phyloP scores from a whole-genome alignment of 129 eudicot species.

The Escallonia rubra region DNA sequence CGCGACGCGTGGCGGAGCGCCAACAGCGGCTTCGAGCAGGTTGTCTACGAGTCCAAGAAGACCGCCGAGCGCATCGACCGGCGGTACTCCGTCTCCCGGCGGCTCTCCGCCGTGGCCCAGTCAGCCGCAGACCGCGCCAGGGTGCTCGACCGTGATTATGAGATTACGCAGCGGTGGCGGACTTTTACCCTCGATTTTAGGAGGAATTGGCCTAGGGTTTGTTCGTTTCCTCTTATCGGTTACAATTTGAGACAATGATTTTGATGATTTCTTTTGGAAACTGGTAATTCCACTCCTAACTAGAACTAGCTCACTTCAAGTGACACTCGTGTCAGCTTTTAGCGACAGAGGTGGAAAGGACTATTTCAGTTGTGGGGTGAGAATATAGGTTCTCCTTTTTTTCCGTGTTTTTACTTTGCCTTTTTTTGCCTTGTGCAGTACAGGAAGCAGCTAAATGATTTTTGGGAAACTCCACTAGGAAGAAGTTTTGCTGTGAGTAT shows the following conservation, averaged over 20 bases:
- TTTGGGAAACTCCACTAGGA: conserved; percentile 68
- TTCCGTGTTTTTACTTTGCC: background rate
- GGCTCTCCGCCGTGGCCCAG: conserved; percentile 40
- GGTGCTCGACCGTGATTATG: conserved; percentile 70
- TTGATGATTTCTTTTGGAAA: too few species aligned
- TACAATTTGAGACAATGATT: too few species aligned
- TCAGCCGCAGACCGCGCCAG: conserved; percentile 70
- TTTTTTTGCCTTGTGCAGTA: conserved; percentile 47
- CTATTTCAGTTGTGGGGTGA: too few species aligned
- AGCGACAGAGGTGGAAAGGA: too few species aligned
- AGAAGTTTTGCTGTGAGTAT: conserved; percentile 66
- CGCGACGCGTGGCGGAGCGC: conserved; percentile 72
- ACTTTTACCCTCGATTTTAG: conserved; percentile 61
- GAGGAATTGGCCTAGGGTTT: conserved; percentile 82
- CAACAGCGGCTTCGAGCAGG: conserved; percentile 73
- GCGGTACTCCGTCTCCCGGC: conserved; percentile 45
- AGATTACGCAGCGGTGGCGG: conserved; percentile 65
- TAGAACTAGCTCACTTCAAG: too few species aligned
- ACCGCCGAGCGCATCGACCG: conserved; percentile 88
- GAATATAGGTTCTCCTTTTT: background rate
- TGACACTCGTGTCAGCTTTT: too few species aligned
- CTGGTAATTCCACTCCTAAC: too few species aligned
- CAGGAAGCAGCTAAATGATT: conserved; percentile 62
- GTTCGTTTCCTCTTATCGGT: background rate
- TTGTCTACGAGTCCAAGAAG: conserved; percentile 66